Evolutionary conservation across 495 filamentous ascomycete species (phyloP), one percentile per base, ranked within the genome.

Genomic region (Copromyces sp.): DNA sequence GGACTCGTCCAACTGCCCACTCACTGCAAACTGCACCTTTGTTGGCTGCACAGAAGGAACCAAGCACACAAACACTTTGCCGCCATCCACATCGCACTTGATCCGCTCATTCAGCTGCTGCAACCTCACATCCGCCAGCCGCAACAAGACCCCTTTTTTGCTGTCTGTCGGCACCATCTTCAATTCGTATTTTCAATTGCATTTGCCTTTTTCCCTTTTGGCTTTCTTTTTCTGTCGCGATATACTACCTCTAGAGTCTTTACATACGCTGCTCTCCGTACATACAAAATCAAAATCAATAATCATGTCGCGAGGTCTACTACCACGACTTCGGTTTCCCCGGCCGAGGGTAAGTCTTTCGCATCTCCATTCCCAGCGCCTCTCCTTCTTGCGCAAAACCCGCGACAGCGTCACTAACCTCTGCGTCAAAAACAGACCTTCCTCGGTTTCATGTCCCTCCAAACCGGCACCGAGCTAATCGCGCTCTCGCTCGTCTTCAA

Each of bases 381-480:
- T 20, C 39, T 41, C 69, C 38, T 9, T 32, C 37, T 14, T 7
- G 12, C 16, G 37, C 38, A 38, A 38, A 40, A 37, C 65, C 69
- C 20, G 35, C 71, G 59, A 20, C 69, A 40, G 24, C 6, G 29
- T 45, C 29, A 37, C 35, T 68, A 24, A 40, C 4, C 35, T 5
- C 35, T 37, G 5, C 35, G 35, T 37, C 0, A 37, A 37, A 3
- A 37, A 35, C 79, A 94, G 92, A 87, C 89, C 68, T 97, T 96
- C 82, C 89, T 97, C 74, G 91, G 91, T 79, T 79, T 93, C 74
- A 92, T 96, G 84, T 92, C 91, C 81, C 89, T 97, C 69, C 91
- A 92, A 73, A 94, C 92, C 40, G 94, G 92, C 76, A 90, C 92
- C 47, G 92, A 94, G 72, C 84, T 97, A 71, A 91, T 95, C 72